phyloP scores from a whole-genome alignment of 176 grass and related monocot species.

The Calamus simplicifolius region DNA sequence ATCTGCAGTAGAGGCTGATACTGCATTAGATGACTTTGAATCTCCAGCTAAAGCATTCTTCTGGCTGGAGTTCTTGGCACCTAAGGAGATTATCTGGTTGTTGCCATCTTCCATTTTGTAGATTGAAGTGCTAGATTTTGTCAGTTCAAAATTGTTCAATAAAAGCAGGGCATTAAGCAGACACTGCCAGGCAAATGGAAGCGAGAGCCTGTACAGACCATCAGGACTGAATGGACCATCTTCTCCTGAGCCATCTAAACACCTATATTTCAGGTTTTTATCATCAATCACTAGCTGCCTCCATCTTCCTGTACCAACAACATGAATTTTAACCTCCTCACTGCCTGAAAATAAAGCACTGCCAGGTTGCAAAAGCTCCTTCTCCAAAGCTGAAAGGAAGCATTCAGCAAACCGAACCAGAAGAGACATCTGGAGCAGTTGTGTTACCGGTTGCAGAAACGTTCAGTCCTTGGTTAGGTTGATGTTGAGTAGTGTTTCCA shows the following conservation, averaged over 20 bases:
- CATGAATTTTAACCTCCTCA: constrained; percentile 55
- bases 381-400: constrained; percentile 61
- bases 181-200: constrained; percentile 63
- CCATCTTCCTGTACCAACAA: constrained; percentile 70
- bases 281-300: constrained; percentile 49
- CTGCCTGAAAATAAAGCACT: constrained; percentile 22
- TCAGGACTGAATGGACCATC: constrained; percentile 25
- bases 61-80: constrained; percentile 30
- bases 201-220: constrained; percentile 39
- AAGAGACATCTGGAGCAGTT: constrained; percentile 42
- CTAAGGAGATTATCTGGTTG: constrained; percentile 25
- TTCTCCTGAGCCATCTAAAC: constrained; percentile 21
- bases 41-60: constrained; percentile 34
- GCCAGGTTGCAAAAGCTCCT: constrained; percentile 30
- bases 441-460: constrained; percentile 36
- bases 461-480: constrained; percentile 30
- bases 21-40: constrained; percentile 33
- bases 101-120: constrained; percentile 24
- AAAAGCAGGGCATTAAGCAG: constrained; percentile 61
- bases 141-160: constrained; percentile 31
- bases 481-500: constrained; percentile 49
- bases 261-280: constrained; percentile 17
- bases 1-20: constrained; percentile 12
- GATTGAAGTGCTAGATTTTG: not conserved
- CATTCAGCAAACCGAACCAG: constrained; percentile 69